These are phyloP conservation scores for Russula sp. DNA, from an alignment of 768 basidiomycete genomes.

Conservation along the genomic window DNA sequence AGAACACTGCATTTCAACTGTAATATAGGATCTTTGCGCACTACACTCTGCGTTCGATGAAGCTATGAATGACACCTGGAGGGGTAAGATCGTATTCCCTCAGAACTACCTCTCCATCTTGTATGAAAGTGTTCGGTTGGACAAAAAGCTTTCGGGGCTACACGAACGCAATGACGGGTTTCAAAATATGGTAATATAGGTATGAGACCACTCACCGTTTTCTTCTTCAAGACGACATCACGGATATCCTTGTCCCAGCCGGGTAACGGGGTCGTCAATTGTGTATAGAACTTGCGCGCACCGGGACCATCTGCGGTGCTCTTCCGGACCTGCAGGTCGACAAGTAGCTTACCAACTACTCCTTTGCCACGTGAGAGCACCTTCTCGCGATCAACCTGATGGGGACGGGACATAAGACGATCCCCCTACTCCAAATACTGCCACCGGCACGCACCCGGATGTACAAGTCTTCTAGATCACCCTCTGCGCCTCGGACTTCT, in stretches of 20 bases:
- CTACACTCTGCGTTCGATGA: conserved; percentile 57
- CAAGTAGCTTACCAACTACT: conserved; percentile 67
- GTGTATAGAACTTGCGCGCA: conserved; percentile 75
- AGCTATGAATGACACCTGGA: conserved; percentile 75
- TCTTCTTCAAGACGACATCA: conserved; percentile 75
- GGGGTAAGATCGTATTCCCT: conserved; percentile 76
- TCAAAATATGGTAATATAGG: background rate
- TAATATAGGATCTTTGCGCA: background rate
- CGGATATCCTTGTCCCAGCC: conserved; percentile 76
- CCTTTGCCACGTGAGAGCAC: conserved; percentile 63
- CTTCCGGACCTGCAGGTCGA: conserved; percentile 81
- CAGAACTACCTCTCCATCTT: conserved; percentile 63
- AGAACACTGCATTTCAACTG: conserved; percentile 8
- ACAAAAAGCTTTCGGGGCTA: conserved; percentile 84
- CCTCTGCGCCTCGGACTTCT: conserved; percentile 56
- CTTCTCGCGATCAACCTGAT: conserved; percentile 66
- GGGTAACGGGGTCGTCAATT: conserved; percentile 66
- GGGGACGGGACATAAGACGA: background rate
- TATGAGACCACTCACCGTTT: conserved; percentile 51
- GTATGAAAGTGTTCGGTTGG: conserved; percentile 74
- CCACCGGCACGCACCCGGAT: conserved; percentile 47
- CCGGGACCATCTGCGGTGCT: conserved; percentile 82
- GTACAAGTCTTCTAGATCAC: conserved; percentile 63
- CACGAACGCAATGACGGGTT: background rate
- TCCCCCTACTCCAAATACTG: background rate